Base-by-base conservation (phyloP, 768 basidiomycete species). In the Lepiota brunneoincarnata region DNA sequence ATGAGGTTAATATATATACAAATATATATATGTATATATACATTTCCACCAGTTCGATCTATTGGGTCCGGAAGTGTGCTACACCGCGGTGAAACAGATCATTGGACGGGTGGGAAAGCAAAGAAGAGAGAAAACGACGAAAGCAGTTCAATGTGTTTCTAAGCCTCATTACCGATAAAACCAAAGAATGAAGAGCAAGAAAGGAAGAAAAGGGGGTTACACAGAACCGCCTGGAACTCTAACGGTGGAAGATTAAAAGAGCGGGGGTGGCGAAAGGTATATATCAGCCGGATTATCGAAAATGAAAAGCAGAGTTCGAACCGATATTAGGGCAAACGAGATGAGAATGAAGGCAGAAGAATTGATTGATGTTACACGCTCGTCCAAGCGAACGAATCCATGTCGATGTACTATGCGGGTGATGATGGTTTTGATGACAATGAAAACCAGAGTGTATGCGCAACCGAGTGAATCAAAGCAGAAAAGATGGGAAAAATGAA, bases 301-400 rank as follows among this genome's bases (percentile, higher is more conserved):
- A 56, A 56, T 50, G 20, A 37, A 28, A 38, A 26, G 10, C 42
- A 53, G 28, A 26, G 34, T 15, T 37, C 24, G 39, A 35, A 43
- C 38, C 20, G 51, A 10, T 31, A 31, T 31, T 31, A 40, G 28
- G 40, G 20, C 26, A 41, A 34, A 42, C 41, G 45, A 34, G 49
- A 43, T 28, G 52, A 40, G 43, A 43, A 23, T 21, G 54, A 44
- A 24, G 53, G 34, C 36, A n/a, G 49, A 38, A 37, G 20, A 46
- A 31, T 17, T 36, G 52, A 48, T 39, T 62, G 53, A 55, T 56
- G 48, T 17, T 54, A 47, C 68, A 71, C 63, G 70, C 66, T 71
- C 71, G 69, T 69, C 67, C 71, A 63, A 68, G 69, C 71, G 69
- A 72, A 69, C 67, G 63, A 50, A 62, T 54, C 52, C 43, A 53